Percentiles rank a stretch among this genome's conserved stretches.
These are phyloP conservation scores for Whalleya microplaca DNA, from an alignment of 2,329 filamentous ascomycete genomes.

Conservation along the genomic window DNA sequence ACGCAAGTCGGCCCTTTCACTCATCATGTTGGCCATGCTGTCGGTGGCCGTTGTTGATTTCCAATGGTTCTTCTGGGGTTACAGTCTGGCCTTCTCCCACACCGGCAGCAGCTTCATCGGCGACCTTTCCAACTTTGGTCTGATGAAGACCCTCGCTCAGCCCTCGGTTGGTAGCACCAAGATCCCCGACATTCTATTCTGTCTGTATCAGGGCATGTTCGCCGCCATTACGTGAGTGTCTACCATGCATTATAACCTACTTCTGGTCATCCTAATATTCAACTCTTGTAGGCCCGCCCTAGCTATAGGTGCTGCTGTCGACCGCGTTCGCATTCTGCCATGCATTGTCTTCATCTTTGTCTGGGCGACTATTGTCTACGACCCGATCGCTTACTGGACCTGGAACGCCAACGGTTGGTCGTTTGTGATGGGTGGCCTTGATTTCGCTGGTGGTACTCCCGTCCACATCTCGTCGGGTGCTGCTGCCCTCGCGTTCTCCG, in stretches of 20 bases:
- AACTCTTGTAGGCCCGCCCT: constrained; percentile 51
- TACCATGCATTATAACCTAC: neutral
- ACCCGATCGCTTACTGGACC: constrained; percentile 76
- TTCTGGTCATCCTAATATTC: neutral
- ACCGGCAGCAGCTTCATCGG: constrained; percentile 78
- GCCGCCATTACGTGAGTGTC: constrained; percentile 78
- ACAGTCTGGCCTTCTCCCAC: constrained; percentile 83
- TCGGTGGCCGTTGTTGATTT: constrained; percentile 79
- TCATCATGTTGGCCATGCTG: constrained; percentile 86
- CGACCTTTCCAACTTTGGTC: constrained; percentile 78
- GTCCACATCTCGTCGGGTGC: constrained; percentile 76
- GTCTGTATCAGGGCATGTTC: constrained; percentile 88
- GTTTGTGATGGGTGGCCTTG: constrained; percentile 68
- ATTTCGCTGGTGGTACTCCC: constrained; percentile 76
- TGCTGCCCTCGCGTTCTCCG: constrained; percentile 71
- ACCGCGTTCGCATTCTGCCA: constrained; percentile 65
- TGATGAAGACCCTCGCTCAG: constrained; percentile 75
- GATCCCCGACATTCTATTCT: constrained; percentile 83
- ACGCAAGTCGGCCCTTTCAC: constrained; percentile 83
- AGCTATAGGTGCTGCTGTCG: constrained; percentile 62
- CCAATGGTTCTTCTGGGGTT: constrained; percentile 97
- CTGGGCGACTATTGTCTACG: constrained; percentile 74
- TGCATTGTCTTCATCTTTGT: constrained; percentile 69
- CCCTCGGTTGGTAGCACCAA: constrained; percentile 73
- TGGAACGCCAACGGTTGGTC: constrained; percentile 78